Evolutionary conservation across 768 basidiomycete genomes (phyloP), one percentile per base, ranked within the genome.

Genomic region (Trametopsis cervina): DNA sequence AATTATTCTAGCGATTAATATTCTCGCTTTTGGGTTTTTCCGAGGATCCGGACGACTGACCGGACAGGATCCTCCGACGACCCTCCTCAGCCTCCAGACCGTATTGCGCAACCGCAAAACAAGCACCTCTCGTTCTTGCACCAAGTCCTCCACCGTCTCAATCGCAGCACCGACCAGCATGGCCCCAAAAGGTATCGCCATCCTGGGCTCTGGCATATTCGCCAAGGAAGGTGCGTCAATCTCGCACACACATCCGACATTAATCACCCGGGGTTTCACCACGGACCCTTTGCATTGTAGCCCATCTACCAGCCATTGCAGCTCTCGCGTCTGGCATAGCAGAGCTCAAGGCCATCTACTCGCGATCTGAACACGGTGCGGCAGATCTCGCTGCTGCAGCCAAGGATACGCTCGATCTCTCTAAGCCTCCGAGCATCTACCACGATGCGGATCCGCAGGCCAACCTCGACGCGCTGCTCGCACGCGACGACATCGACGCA

Each of bases 171-270:
- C n/a, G n/a, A n/a, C n/a, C n/a, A n/a, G n/a, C 50, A 77, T 76
- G 74, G 64, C 73, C 42, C 51, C 64, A 50, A 53, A 67, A 45
- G 81, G 82, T 23, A 67, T 87, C 47, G 90, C 89, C 21, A 77
- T 93, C 57, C 77, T 92, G 39, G 89, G 89, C 51, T 80, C 85
- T 42, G 89, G 90, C 18, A 74, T 90, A 49, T 89, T 89, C 55
- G 84, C 83, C 45, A 81, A 72, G 56, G 79, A 83, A 72, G 85
- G 85, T 83, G 57, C 40, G 76, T 69, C 20, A 35, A 20, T 29
- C 22, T 39, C n/a, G n/a, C 20, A 22, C 18, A 35, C 44, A 54
- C 41, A 18, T 36, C 37, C 27, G 42, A 49, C 18, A 33, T 44
- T n/a, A n/a, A n/a, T 51, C 33, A 38, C 40, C 55, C 53, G 53